These are phyloP conservation scores for Entophlyctis luteolus DNA, from an alignment of 192 early-diverging fungal genomes.

Conservation along the genomic window DNA sequence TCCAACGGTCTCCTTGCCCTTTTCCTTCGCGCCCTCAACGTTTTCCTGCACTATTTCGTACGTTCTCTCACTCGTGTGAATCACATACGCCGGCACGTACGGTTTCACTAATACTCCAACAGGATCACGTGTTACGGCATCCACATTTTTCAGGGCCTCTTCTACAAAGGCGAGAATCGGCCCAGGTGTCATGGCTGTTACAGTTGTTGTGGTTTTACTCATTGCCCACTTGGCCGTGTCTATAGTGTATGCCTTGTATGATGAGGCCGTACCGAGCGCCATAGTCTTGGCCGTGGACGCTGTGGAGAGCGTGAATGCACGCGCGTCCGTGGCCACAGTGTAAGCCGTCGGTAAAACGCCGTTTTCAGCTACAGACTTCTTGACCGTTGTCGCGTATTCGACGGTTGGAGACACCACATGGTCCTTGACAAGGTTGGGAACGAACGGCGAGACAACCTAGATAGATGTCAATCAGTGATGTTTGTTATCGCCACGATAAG, in stretches of 20 bases:
- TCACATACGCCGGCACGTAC: conserved; percentile 45
- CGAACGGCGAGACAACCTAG: conserved; percentile 14
- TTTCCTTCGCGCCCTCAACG: conserved; percentile 28
- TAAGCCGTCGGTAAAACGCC: conserved; percentile 30
- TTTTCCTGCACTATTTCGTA: conserved; percentile 41
- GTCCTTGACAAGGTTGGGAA: conserved; percentile 10
- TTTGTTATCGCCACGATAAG: background rate
- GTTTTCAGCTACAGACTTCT: conserved; percentile 34
- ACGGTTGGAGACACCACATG: background rate
- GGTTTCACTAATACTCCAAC: conserved; percentile 40
- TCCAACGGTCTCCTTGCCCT: conserved; percentile 23
- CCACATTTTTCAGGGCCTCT: conserved; percentile 26
- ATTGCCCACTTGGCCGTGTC: conserved; percentile 43
- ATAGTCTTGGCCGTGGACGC: conserved; percentile 17
- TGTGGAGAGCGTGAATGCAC: background rate
- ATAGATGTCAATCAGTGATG: background rate
- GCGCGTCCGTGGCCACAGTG: background rate
- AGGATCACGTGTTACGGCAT: conserved; percentile 35
- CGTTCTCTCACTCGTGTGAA: conserved; percentile 42
- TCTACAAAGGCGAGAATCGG: conserved; percentile 41
- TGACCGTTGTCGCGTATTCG: conserved; percentile 19
- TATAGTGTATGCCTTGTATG: conserved; percentile 20
- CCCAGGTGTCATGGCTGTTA: conserved; percentile 43
- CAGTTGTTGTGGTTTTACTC: conserved; percentile 46
- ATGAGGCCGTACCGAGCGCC: background rate